A percentile compares a stretch with the other conserved stretches of the same genome.
phyloP scores from a whole-genome alignment of 108 stramenopile species.

The Stephanodiscus minutulus region DNA sequence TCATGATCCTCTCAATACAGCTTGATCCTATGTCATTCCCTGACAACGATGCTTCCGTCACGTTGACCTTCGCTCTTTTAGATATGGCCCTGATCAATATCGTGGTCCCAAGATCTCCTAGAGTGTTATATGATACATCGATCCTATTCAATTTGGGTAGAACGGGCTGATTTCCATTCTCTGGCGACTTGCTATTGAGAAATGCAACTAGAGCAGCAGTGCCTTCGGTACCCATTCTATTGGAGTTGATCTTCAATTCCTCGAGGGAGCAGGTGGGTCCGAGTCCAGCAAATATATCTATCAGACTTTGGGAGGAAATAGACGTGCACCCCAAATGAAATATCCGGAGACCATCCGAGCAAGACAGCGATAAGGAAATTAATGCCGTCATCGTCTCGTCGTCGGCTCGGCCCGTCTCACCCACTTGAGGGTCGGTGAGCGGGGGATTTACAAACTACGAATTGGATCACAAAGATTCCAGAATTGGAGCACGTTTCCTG shows the following conservation, averaged over 20 bases:
- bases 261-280: constrained; percentile 69
- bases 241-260: constrained; percentile 77
- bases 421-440: too few relatives aligned
- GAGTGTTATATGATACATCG: constrained; percentile 79
- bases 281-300: constrained; percentile 63
- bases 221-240: constrained; percentile 68
- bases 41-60: constrained; percentile 74
- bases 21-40: constrained; percentile 69
- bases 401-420: too few relatives aligned
- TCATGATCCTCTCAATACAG: constrained; percentile 87
- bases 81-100: constrained; percentile 72
- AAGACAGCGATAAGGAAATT: background rate
- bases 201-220: constrained; percentile 61
- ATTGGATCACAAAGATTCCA: too few relatives aligned
- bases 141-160: constrained; percentile 76
- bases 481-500: too few relatives aligned
- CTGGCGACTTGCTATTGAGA: constrained; percentile 61
- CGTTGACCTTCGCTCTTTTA: constrained; percentile 53
- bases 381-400: background rate
- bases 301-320: constrained; percentile 52
- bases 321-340: constrained; percentile 72
- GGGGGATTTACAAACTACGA: too few relatives aligned
- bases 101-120: constrained; percentile 77
- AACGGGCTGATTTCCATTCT: constrained; percentile 42
- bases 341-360: constrained; percentile 60